These are phyloP conservation scores for Pythium biforme DNA, from an alignment of 352 stramenopile genomes.

Conservation along the genomic window DNA sequence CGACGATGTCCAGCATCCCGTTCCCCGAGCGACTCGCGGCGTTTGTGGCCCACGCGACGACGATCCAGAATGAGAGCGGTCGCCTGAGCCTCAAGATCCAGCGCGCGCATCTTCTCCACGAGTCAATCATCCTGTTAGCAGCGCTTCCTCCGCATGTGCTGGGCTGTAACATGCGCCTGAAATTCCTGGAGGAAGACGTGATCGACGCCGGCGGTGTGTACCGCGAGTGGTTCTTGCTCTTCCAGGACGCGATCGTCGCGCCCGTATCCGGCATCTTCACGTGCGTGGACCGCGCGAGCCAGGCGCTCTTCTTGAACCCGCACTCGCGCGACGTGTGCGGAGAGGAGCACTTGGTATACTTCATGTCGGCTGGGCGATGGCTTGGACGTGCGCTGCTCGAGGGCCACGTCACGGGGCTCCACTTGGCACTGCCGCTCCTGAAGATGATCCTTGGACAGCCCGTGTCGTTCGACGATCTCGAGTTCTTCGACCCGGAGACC, in stretches of 20 bases:
- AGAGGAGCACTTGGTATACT: constrained; percentile 70
- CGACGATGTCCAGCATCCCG: background rate
- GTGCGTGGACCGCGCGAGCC: constrained; percentile 39
- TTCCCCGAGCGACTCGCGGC: background rate
- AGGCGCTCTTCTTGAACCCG: constrained; percentile 50
- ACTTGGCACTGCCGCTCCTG: constrained; percentile 94
- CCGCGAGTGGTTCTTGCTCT: constrained; percentile 74
- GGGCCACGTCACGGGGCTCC: constrained; percentile 92
- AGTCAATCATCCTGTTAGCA: background rate
- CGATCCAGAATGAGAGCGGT: background rate
- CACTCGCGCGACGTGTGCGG: constrained; percentile 29
- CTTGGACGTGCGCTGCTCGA: constrained; percentile 78
- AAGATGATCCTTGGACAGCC: constrained; percentile 96
- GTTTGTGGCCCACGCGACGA: background rate
- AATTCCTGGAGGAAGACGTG: constrained; percentile 72
- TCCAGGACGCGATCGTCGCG: constrained; percentile 47
- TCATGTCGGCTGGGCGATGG: constrained; percentile 49
- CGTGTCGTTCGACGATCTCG: constrained; percentile 92
- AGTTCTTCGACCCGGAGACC: constrained; percentile 70
- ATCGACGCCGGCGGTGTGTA: constrained; percentile 75
- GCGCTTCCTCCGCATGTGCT: background rate
- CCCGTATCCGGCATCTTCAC: constrained; percentile 37
- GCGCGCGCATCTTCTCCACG: background rate
- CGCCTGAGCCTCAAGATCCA: constrained; percentile 4
- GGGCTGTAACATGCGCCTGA: constrained; percentile 36